These are phyloP conservation scores for Lumnitzera racemosa DNA, from an alignment of 345 rosid species.

Conservation along the genomic window DNA sequence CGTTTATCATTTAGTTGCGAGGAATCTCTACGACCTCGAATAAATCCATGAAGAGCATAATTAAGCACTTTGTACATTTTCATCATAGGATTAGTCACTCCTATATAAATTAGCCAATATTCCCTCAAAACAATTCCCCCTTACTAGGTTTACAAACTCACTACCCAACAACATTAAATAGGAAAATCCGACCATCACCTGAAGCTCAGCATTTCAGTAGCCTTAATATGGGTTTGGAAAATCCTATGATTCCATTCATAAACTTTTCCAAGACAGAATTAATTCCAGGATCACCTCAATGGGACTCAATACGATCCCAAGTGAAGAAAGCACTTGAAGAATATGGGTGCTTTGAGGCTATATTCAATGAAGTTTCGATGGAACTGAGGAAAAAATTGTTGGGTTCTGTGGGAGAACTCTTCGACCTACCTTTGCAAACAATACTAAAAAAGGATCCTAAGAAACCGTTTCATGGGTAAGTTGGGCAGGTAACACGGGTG, in stretches of 20 bases:
- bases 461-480: slow-evolving; percentile 41
- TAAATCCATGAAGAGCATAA: no score
- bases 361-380: slow-evolving; percentile 21
- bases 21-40: no score
- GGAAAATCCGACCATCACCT: not conserved
- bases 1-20: no score
- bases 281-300: slow-evolving; percentile 28
- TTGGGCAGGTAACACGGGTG: slow-evolving; percentile 42
- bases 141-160: not conserved
- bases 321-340: slow-evolving; percentile 37
- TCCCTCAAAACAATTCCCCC: no score
- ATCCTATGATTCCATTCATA: slow-evolving; percentile 26
- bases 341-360: slow-evolving; percentile 57
- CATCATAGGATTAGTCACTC: no score
- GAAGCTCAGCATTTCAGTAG: not conserved
- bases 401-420: slow-evolving; percentile 33
- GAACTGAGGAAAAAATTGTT: slow-evolving; percentile 24
- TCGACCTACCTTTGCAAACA: slow-evolving; percentile 38
- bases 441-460: slow-evolving; percentile 31
- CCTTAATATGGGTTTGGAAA: slow-evolving; percentile 31
- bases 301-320: slow-evolving; percentile 27
- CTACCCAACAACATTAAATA: not conserved
- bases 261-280: slow-evolving; percentile 29
- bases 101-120: no score
- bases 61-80: no score